Evolutionary conservation across 768 basidiomycete species (phyloP), one percentile per base, ranked within the genome.

Genomic region (Boletus pseudopeckii): DNA sequence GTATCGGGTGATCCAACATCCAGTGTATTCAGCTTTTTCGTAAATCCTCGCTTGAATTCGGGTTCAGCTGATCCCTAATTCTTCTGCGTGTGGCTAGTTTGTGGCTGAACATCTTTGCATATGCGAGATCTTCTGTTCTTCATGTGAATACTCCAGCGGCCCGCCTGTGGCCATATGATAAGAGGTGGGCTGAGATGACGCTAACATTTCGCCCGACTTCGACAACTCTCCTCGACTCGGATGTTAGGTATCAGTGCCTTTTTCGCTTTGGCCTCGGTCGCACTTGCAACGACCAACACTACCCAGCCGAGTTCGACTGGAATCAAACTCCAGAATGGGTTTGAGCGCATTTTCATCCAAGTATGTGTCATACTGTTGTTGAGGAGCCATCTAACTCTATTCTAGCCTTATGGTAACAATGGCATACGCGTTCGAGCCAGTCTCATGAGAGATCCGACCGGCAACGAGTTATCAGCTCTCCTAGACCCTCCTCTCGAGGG

Each of bases 241-340:
- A 62, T 47, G 26, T 45, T 44, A 44, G 49, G 46, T 38, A 18
- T 36, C 36, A 22, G 8, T 10, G 4, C 9, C 41, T 5, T 56
- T 13, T 13, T 55, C 40, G 15, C 43, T 43, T 24, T 47, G 10
- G 30, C 45, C 18, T 40, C 24, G 2, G 37, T 44, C 36, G 14
- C 40, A 18, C 22, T 14, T 18, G 17, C 42, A 18, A 50, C 11
- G 17, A 54, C 47, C 10, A 56, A 50, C 22, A 69, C 70, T 11
- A 71, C 66, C 33, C 22, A 50, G 33, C 17, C 11, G 17, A 48
- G 24, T 37, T 71, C 71, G 8, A 68, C 69, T 38, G 70, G 68
- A 10, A 67, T 74, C 34, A 69, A 72, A 43, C 53, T 71, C 32
- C 70, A 73, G 52, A 70, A 74, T 57, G 70, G 66, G 8, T 74